Conservation (phyloP, 805 yeast species). For the Candida khao-thaluensis region DNA sequence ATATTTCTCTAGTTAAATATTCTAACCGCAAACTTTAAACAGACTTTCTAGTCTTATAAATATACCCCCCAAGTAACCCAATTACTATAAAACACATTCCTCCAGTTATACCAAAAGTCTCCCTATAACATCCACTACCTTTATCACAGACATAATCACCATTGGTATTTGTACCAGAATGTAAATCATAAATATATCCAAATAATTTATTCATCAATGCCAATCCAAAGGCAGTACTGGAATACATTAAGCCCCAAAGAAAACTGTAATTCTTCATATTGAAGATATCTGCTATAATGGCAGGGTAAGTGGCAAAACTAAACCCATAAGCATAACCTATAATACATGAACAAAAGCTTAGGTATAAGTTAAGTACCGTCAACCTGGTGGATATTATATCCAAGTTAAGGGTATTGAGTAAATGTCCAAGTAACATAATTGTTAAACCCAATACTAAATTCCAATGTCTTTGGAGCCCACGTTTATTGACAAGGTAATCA, state of each 20-base stretch:
- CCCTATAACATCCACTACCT: slow-evolving; percentile 30
- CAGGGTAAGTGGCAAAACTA: slow-evolving; percentile 34
- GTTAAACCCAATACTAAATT: slow-evolving; percentile 27
- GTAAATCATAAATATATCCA: slow-evolving; percentile 29
- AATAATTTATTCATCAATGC: slow-evolving; percentile 32
- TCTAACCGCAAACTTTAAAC: too few species aligned
- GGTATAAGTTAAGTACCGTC: slow-evolving; percentile 16
- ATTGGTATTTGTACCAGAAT: slow-evolving; percentile 21
- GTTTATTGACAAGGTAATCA: slow-evolving; percentile 25
- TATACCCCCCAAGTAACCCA: slow-evolving; percentile 20
- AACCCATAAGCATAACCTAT: slow-evolving; percentile 38
- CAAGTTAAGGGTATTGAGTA: slow-evolving; percentile 19
- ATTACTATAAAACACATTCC: slow-evolving; percentile 22
- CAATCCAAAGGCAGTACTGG: slow-evolving; percentile 32
- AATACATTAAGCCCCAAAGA: slow-evolving; percentile 35
- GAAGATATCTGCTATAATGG: slow-evolving; percentile 32
- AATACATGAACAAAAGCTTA: slow-evolving; percentile 25
- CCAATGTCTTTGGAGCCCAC: slow-evolving; percentile 33
- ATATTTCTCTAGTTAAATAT: too few species aligned
- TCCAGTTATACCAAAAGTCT: slow-evolving; percentile 27
- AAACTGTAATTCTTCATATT: slow-evolving; percentile 32
- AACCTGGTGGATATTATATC: slow-evolving; percentile 15
- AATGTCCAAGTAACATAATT: slow-evolving; percentile 31
- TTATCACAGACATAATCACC: slow-evolving; percentile 23
- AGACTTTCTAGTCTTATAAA: slow-evolving; percentile 14